phyloP scores from a whole-genome alignment of 805 yeast genomes.

The Kregervanrija fluxuum region DNA sequence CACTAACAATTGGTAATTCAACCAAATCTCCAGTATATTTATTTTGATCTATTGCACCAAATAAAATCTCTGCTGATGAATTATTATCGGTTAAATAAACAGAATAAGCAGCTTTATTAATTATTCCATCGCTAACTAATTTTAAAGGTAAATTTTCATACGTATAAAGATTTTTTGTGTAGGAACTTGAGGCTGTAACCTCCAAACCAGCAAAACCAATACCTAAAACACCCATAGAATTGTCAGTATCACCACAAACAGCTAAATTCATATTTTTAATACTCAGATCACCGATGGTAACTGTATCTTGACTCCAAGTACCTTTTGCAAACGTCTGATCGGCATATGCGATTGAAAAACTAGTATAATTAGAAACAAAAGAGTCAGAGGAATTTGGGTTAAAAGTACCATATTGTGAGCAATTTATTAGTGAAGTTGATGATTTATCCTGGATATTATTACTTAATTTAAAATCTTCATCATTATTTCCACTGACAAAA shows the following conservation, averaged over 20 bases:
- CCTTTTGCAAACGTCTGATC: constrained; percentile 44
- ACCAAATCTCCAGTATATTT: constrained; percentile 49
- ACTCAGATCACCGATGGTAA: constrained; percentile 42
- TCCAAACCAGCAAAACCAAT: constrained; percentile 68
- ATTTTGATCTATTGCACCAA: constrained; percentile 66
- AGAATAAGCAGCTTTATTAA: constrained; percentile 51
- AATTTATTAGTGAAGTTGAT: constrained; percentile 21
- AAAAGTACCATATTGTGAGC: constrained; percentile 43
- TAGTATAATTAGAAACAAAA: constrained; percentile 33
- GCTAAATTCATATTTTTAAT: constrained; percentile 59
- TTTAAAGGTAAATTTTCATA: constrained; percentile 65
- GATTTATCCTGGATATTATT: neutral
- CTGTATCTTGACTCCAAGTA: constrained; percentile 55
- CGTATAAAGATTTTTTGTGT: constrained; percentile 23
- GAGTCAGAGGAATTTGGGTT: constrained; percentile 32
- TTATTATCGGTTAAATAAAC: constrained; percentile 46
- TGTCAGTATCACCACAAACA: constrained; percentile 58
- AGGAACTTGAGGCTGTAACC: constrained; percentile 33
- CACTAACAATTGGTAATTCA: constrained; percentile 46
- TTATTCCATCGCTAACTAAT: constrained; percentile 51
- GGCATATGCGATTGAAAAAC: constrained; percentile 39
- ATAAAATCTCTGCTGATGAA: constrained; percentile 47
- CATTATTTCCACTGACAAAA: no score
- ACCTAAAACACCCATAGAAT: constrained; percentile 66
- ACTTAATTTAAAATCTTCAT: constrained; percentile 2